A percentile compares a stretch with the other conserved stretches of the same genome.
Conservation (phyloP, 2,329 filamentous ascomycete species). For the Tolypocladium nubicola region DNA sequence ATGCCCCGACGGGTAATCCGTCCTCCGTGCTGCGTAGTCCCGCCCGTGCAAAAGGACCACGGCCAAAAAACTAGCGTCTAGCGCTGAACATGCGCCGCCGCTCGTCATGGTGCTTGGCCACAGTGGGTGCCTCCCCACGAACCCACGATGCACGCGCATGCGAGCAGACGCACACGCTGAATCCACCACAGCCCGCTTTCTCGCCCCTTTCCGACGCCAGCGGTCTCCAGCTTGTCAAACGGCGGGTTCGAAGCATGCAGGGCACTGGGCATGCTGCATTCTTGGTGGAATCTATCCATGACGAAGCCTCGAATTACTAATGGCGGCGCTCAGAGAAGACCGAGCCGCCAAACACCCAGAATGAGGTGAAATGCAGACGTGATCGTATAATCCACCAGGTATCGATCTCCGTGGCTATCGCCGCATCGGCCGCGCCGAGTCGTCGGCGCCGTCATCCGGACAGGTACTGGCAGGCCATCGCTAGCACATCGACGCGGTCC, state of each 20-base stretch:
- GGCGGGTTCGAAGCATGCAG: neutral
- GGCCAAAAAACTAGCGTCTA: neutral
- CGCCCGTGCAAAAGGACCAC: neutral
- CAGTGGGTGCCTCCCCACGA: neutral
- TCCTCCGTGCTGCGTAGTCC: too few relatives aligned
- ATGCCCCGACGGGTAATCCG: neutral
- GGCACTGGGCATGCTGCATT: neutral
- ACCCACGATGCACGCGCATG: neutral
- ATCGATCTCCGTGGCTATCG: neutral
- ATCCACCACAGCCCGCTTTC: neutral
- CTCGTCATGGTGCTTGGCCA: neutral
- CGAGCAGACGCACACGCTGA: neutral
- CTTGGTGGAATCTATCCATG: neutral
- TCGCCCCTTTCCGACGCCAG: neutral
- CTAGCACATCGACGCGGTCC: neutral
- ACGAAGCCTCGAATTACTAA: neutral
- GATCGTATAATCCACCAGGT: too few relatives aligned
- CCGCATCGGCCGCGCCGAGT: neutral
- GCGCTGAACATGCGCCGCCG: neutral
- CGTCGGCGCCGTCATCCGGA: neutral
- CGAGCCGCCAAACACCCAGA: neutral
- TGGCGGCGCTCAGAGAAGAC: neutral
- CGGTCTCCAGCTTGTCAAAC: neutral
- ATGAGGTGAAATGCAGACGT: neutral
- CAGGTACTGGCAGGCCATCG: neutral